phyloP scores from a whole-genome alignment of 2,329 filamentous ascomycete genomes.

The Fusarium sp. region DNA sequence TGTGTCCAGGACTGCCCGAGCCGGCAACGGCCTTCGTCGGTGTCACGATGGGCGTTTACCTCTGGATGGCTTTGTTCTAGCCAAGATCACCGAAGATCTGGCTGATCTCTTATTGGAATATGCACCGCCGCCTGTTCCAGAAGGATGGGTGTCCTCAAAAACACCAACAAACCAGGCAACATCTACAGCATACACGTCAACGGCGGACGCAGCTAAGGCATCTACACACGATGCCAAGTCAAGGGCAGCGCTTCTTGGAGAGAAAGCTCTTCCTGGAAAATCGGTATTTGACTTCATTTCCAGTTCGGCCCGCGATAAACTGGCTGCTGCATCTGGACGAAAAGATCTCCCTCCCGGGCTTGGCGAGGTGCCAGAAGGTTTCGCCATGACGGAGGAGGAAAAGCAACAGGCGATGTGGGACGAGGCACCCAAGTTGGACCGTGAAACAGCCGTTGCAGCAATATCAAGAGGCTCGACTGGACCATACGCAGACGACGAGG shows the following conservation, averaged over 20 bases:
- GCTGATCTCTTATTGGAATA: constrained; percentile 53
- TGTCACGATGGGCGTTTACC: constrained; percentile 86
- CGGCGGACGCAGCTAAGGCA: constrained; percentile 77
- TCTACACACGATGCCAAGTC: constrained; percentile 78
- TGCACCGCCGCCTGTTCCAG: constrained; percentile 71
- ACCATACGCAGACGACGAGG: constrained; percentile 84
- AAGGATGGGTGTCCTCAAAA: constrained; percentile 75
- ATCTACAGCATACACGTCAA: constrained; percentile 63
- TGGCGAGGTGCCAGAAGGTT: constrained; percentile 74
- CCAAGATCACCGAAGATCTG: constrained; percentile 57
- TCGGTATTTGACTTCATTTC: constrained; percentile 95
- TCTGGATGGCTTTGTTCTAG: constrained; percentile 79
- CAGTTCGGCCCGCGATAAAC: constrained; percentile 74
- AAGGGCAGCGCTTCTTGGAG: constrained; percentile 81
- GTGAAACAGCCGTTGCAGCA: constrained; percentile 71
- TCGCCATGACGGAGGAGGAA: constrained; percentile 68
- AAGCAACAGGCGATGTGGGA: constrained; percentile 64
- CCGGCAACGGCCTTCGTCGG: constrained; percentile 55
- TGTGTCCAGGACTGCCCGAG: constrained; percentile 64
- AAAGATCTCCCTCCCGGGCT: constrained; percentile 77
- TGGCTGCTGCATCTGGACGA: constrained; percentile 78
- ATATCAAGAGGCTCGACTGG: constrained; percentile 68
- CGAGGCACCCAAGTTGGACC: constrained; percentile 70
- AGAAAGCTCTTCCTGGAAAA: constrained; percentile 80
- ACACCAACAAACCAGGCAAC: constrained; percentile 26